Evolutionary conservation across 108 stramenopile species (phyloP).

Genomic region (Bacterosira constricta): DNA sequence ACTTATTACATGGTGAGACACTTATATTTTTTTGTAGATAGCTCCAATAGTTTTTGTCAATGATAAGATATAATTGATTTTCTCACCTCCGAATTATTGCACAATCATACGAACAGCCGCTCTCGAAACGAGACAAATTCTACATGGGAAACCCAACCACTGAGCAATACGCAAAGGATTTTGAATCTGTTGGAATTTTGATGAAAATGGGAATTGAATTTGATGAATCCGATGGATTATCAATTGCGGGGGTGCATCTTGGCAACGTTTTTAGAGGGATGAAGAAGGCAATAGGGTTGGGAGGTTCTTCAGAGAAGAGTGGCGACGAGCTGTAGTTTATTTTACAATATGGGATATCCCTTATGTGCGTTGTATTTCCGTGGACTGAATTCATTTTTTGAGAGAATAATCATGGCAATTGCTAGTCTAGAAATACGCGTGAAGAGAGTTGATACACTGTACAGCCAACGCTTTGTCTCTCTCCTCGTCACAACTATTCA

Average conservation of each 20-base stretch:
- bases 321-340: too few relatives aligned
- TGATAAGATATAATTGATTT: too few relatives aligned
- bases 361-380: too few relatives aligned
- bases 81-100: not conserved
- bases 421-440: too few relatives aligned
- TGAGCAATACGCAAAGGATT: slow-evolving; percentile 31
- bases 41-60: too few relatives aligned
- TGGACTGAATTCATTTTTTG: too few relatives aligned
- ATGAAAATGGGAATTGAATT: slow-evolving; percentile 15
- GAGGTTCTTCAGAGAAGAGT: not conserved
- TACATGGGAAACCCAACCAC: slow-evolving; percentile 52
- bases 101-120: slow-evolving; percentile 37
- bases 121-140: slow-evolving; percentile 57
- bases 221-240: not conserved
- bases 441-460: too few relatives aligned
- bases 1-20: slow-evolving; percentile 66
- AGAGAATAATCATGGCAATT: too few relatives aligned
- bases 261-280: slow-evolving; percentile 25
- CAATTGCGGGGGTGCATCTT: not conserved
- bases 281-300: slow-evolving; percentile 15
- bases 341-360: too few relatives aligned
- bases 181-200: not conserved
- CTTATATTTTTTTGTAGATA: too few relatives aligned
- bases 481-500: too few relatives aligned
- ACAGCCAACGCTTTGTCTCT: too few relatives aligned